phyloP scores from a whole-genome alignment of 2,329 filamentous ascomycete genomes.

The Nigrospora sphaerica region DNA sequence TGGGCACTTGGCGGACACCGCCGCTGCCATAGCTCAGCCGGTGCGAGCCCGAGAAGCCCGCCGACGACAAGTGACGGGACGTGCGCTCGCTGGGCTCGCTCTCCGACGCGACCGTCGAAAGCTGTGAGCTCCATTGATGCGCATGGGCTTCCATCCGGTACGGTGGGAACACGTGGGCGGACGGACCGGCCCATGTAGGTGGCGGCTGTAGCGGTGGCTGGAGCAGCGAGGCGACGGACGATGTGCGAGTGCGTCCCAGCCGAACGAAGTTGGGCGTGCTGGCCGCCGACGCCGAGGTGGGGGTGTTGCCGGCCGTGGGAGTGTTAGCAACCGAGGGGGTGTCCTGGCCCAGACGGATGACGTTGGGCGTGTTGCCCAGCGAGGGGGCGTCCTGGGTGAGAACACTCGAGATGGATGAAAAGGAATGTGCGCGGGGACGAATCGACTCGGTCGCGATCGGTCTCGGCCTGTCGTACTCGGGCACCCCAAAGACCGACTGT shows the following conservation, averaged over 20 bases:
- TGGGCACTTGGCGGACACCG: slow-evolving; percentile 48
- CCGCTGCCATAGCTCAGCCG: slow-evolving; percentile 43
- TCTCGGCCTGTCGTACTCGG: slow-evolving; percentile 40
- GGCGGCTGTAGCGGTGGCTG: slow-evolving; percentile 8
- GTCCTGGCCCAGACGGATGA: slow-evolving; percentile 25
- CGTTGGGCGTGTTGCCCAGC: slow-evolving; percentile 28
- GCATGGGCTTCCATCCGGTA: slow-evolving; percentile 37
- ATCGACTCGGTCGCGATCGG: slow-evolving; percentile 41
- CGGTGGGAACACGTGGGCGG: slow-evolving; percentile 10
- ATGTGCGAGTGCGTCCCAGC: slow-evolving; percentile 22
- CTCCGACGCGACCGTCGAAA: slow-evolving; percentile 58
- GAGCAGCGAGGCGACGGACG: slow-evolving; percentile 9
- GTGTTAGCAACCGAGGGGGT: slow-evolving; percentile 14
- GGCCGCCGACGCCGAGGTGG: slow-evolving; percentile 19
- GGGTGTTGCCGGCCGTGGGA: not conserved
- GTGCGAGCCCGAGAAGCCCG: slow-evolving; percentile 24
- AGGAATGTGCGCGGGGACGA: slow-evolving; percentile 39
- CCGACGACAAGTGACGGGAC: slow-evolving; percentile 39
- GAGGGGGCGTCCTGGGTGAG: slow-evolving; percentile 40
- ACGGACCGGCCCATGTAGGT: slow-evolving; percentile 20
- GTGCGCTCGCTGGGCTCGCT: slow-evolving; percentile 46
- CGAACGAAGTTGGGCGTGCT: slow-evolving; percentile 32
- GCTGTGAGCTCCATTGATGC: slow-evolving; percentile 57
- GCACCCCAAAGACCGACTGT: slow-evolving; percentile 39
- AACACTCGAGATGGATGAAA: slow-evolving; percentile 48